Evolutionary conservation across 805 yeast species (phyloP), one percentile per base, ranked within the genome.

Genomic region (Saturnispora mendoncae): DNA sequence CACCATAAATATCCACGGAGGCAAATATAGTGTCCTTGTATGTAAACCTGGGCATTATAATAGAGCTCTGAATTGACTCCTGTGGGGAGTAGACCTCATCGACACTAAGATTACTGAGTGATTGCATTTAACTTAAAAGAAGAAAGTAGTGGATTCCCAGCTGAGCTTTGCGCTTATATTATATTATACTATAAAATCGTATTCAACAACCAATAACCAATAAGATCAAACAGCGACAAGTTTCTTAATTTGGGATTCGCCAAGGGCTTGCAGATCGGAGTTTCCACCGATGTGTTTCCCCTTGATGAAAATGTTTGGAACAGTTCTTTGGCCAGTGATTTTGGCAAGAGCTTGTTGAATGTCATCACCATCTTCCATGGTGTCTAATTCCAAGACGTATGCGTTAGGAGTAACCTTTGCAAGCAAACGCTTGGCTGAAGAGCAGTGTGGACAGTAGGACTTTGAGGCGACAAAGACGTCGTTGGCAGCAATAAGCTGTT

Each of bases 211-310:
- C 14, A 26, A 17, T 1, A 17, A 9, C 6, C 21, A 12, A 17
- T 12, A 38, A 7, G 20, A 35, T n/a, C n/a, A n/a, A n/a, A n/a
- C n/a, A 8, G 24, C 10, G 18, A 33, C 15, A 12, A 39, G 33
- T 10, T 42, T 36, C 34, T 44, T 41, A 17, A 57, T 42, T n/a
- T 44, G 41, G 15, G 45, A 35, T 35, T 62, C 53, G 19, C 77
- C 69, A 51, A 88, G 72, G 40, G 72, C 69, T 65, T 87, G 94
- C 49, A 90, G 68, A 52, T 85, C 95, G 30, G 88, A 80, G 73
- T 87, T 85, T 47, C 98, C 98, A 46, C 98, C 98, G 56, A 90
- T 77, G 69, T 87, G 96, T 65, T 88, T 73, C 46, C 95, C 96
- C 36, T 71, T 78, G 60, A 90, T 86, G 67, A 82, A 90, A 52